phyloP scores from a whole-genome alignment of 371 early-diverging fungal species.

The Lichtheimia corymbifera region DNA sequence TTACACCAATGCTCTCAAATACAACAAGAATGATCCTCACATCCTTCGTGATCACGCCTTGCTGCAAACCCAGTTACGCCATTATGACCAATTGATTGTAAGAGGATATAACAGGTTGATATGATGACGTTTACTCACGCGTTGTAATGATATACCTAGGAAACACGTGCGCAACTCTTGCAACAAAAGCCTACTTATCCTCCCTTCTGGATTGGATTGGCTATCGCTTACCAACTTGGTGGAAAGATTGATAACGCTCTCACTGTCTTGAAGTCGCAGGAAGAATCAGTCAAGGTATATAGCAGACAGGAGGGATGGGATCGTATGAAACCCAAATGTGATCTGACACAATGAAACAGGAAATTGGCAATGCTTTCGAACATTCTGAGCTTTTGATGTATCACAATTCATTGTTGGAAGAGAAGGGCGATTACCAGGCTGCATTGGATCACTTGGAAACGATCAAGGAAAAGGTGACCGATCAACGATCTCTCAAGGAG shows the following conservation, averaged over 20 bases:
- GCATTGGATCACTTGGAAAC: slow-evolving; percentile 79
- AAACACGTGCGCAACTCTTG: slow-evolving; percentile 71
- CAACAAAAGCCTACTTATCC: slow-evolving; percentile 70
- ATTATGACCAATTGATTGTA: slow-evolving; percentile 82
- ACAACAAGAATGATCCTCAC: slow-evolving; percentile 90
- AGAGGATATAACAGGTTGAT: slow-evolving; percentile 9
- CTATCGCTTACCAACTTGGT: slow-evolving; percentile 83
- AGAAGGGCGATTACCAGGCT: slow-evolving; percentile 70
- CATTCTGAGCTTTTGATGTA: slow-evolving; percentile 81
- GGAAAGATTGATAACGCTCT: slow-evolving; percentile 76
- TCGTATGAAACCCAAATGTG: slow-evolving; percentile 9
- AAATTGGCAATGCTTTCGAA: slow-evolving; percentile 62
- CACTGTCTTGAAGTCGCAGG: slow-evolving; percentile 68
- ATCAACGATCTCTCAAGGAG: slow-evolving; percentile 72
- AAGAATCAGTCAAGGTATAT: slow-evolving; percentile 70
- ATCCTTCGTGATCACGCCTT: slow-evolving; percentile 88
- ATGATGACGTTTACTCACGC: no score
- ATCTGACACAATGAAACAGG: slow-evolving; percentile 17
- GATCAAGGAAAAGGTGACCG: slow-evolving; percentile 73
- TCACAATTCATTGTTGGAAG: slow-evolving; percentile 76
- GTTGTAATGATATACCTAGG: slow-evolving; percentile 28
- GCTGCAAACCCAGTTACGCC: slow-evolving; percentile 88
- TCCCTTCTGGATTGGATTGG: slow-evolving; percentile 85
- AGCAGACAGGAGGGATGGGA: not conserved
- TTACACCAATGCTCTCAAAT: slow-evolving; percentile 86